Evolutionary conservation across 768 basidiomycete genomes (phyloP).

Genomic region (Russula foetens): DNA sequence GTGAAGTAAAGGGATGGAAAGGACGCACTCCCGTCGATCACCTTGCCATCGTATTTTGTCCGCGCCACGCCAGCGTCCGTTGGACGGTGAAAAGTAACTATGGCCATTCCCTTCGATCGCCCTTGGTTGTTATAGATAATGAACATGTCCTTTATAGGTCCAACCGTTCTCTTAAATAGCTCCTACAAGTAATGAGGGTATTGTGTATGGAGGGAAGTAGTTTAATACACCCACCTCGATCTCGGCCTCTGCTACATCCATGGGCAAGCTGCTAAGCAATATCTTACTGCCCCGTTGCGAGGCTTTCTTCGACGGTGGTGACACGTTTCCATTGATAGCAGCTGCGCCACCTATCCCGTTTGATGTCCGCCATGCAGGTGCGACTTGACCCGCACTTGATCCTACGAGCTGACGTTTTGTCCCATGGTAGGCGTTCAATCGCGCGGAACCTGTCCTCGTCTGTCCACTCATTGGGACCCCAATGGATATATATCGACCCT

Average conservation of each 20-base stretch:
- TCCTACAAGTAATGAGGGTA: slow-evolving; percentile 36
- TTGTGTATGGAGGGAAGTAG: neutral
- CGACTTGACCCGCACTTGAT: slow-evolving; percentile 10
- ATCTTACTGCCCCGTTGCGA: slow-evolving; percentile 18
- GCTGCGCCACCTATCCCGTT: neutral
- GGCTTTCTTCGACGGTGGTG: slow-evolving; percentile 4
- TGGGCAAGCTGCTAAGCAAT: slow-evolving; percentile 18
- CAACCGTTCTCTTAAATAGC: slow-evolving; percentile 68
- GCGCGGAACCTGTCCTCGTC: slow-evolving; percentile 6
- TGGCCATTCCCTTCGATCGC: slow-evolving; percentile 72
- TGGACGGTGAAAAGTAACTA: slow-evolving; percentile 56
- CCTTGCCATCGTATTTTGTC: slow-evolving; percentile 65
- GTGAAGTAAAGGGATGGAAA: neutral
- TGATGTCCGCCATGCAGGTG: slow-evolving; percentile 17
- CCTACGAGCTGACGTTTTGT: slow-evolving; percentile 19
- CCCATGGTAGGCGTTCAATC: slow-evolving; percentile 17
- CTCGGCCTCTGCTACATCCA: slow-evolving; percentile 19
- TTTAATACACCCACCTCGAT: slow-evolving; percentile 9
- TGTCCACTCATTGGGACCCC: slow-evolving; percentile 9
- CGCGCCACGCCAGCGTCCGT: slow-evolving; percentile 58
- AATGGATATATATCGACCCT: neutral
- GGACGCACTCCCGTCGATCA: slow-evolving; percentile 54
- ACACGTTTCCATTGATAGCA: slow-evolving; percentile 3
- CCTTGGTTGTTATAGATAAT: slow-evolving; percentile 71
- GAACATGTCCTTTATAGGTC: slow-evolving; percentile 62